Percentiles rank a stretch among this genome's conserved stretches.
phyloP scores from a whole-genome alignment of 2,329 filamentous ascomycete genomes.

The Venturia carpophila region DNA sequence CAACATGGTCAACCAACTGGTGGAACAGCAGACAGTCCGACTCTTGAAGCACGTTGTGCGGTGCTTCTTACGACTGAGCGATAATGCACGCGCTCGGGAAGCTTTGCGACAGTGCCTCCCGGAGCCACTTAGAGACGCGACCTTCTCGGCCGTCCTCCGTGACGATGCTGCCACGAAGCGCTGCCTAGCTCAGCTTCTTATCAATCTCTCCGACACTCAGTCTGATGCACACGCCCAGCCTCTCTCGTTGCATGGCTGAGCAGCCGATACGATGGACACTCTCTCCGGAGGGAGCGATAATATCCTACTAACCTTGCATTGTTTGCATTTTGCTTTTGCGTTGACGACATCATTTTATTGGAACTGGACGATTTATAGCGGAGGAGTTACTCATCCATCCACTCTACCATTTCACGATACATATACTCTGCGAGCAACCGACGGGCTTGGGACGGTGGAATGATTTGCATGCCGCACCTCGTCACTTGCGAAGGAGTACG shows the following conservation, averaged over 20 bases:
- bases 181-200: constrained; percentile 90
- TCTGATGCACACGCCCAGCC: constrained; percentile 38
- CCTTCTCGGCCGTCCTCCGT: constrained; percentile 90
- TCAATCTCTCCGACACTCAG: constrained; percentile 90
- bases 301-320: not conserved
- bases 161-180: constrained; percentile 97
- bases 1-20: constrained; percentile 97
- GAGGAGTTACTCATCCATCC: constrained; percentile 4
- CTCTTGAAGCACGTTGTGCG: constrained; percentile 95
- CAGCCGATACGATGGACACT: not conserved
- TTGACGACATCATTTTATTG: not conserved
- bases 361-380: constrained; percentile 3
- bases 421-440: not conserved
- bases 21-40: constrained; percentile 93
- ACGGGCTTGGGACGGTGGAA: not conserved
- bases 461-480: not conserved
- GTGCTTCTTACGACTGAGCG: constrained; percentile 93
- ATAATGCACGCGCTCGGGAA: constrained; percentile 92
- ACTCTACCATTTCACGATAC: constrained; percentile 6
- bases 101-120: constrained; percentile 92
- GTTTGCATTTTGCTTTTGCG: not conserved
- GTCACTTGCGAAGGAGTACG: not conserved
- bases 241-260: not conserved
- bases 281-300: not conserved
- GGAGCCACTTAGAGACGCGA: constrained; percentile 96